These are phyloP conservation scores for Leccinum imitatum DNA, from an alignment of 768 basidiomycete genomes.

Conservation along the genomic window DNA sequence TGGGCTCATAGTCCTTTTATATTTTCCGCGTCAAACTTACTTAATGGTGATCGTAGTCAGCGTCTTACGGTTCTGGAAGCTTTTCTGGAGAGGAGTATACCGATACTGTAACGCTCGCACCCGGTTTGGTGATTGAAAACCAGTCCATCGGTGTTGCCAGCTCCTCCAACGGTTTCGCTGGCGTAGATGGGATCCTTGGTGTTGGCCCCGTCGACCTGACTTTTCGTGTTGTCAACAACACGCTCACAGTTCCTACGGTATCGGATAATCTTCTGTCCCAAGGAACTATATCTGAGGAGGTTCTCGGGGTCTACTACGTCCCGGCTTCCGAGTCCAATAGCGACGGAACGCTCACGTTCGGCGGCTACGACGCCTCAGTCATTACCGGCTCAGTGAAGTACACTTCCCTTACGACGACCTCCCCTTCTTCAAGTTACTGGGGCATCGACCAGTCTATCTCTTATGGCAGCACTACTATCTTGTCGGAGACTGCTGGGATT, in stretches of 20 bases:
- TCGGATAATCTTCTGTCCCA: constrained; percentile 34
- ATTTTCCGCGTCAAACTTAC: background rate
- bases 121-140: constrained; percentile 1
- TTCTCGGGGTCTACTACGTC: constrained; percentile 34
- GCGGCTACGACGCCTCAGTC: constrained; percentile 16
- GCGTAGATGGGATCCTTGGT: constrained; percentile 42
- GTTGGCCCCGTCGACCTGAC: constrained; percentile 36
- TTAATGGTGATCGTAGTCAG: background rate
- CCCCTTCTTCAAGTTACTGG: constrained; percentile 28
- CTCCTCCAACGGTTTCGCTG: constrained; percentile 5
- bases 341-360: constrained; percentile 28
- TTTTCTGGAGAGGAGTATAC: constrained; percentile 12
- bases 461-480: background rate
- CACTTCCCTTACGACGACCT: constrained; percentile 22
- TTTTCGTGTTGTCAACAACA: constrained; percentile 17
- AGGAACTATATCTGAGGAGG: constrained; percentile 24
- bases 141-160: constrained; percentile 40
- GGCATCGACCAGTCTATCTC: constrained; percentile 28
- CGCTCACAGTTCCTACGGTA: constrained; percentile 30
- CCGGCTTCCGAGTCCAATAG: constrained; percentile 22
- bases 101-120: constrained; percentile 3
- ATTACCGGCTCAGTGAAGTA: constrained; percentile 18
- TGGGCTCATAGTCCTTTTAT: background rate
- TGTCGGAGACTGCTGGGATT: constrained; percentile 18
- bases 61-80: constrained; percentile 5